phyloP scores from a whole-genome alignment of 495 filamentous ascomycete genomes.

The Talaromyces nanjingensis region DNA sequence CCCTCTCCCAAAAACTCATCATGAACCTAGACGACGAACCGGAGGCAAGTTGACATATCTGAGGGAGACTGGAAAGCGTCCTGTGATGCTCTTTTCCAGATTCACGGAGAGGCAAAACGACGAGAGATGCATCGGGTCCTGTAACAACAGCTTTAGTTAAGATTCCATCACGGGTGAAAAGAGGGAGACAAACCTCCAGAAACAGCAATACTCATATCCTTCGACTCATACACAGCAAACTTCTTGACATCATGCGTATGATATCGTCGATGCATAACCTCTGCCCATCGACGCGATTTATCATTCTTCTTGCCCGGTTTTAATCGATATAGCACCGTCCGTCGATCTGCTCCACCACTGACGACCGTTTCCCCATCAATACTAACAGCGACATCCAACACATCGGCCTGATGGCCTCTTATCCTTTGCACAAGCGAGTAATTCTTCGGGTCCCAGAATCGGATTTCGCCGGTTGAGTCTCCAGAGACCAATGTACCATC shows the following conservation, averaged over 20 bases:
- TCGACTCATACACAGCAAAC: slow-evolving; percentile 83
- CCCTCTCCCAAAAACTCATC: slow-evolving; percentile 89
- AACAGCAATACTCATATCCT: slow-evolving; percentile 74
- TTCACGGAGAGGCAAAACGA: slow-evolving; percentile 71
- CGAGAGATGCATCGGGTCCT: slow-evolving; percentile 81
- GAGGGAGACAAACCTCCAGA: slow-evolving; percentile 67
- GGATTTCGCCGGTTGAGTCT: slow-evolving; percentile 86
- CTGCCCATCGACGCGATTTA: slow-evolving; percentile 65
- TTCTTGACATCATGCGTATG: slow-evolving; percentile 93
- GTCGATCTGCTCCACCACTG: slow-evolving; percentile 84
- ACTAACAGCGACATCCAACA: slow-evolving; percentile 74
- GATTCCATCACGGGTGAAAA: not conserved
- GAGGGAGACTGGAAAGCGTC: slow-evolving; percentile 71
- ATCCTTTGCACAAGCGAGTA: slow-evolving; percentile 81
- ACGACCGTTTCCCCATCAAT: slow-evolving; percentile 77
- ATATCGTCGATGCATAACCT: slow-evolving; percentile 72
- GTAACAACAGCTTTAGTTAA: slow-evolving; percentile 26
- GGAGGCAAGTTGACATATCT: slow-evolving; percentile 61
- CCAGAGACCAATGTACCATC: slow-evolving; percentile 90
- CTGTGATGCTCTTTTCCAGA: slow-evolving; percentile 78
- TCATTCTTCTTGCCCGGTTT: slow-evolving; percentile 47
- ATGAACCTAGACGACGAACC: slow-evolving; percentile 64
- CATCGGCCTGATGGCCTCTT: slow-evolving; percentile 80
- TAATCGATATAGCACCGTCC: slow-evolving; percentile 70
- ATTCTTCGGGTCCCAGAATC: slow-evolving; percentile 88